Percentiles rank a stretch among this genome's conserved stretches.
Conservation (phyloP, 2,329 filamentous ascomycete genomes). For the Pseudocercospora macadamiae region DNA sequence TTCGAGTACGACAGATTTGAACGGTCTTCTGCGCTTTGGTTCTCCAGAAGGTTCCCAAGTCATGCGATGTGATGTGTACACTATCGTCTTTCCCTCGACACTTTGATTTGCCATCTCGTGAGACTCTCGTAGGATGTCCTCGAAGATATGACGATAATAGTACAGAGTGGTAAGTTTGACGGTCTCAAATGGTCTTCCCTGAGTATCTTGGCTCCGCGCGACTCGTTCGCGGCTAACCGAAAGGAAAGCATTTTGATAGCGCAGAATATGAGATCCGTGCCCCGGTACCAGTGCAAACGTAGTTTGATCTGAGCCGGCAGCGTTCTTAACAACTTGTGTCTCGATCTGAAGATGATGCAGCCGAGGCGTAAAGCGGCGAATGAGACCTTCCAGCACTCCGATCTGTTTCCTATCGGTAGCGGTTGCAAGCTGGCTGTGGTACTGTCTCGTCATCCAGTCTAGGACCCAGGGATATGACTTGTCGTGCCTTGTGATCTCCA, state of each 20-base stretch:
- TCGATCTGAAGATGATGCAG: constrained; percentile 68
- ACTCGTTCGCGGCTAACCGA: constrained; percentile 78
- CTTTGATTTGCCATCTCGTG: constrained; percentile 76
- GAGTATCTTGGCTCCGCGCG: constrained; percentile 79
- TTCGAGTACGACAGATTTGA: constrained; percentile 86
- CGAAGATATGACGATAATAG: constrained; percentile 84
- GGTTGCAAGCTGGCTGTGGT: constrained; percentile 45
- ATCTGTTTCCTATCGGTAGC: constrained; percentile 31
- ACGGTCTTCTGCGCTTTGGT: constrained; percentile 80
- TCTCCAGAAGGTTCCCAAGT: constrained; percentile 86
- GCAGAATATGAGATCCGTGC: constrained; percentile 84
- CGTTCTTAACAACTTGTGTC: constrained; percentile 63
- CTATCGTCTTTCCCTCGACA: constrained; percentile 88
- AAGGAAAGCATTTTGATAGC: constrained; percentile 85
- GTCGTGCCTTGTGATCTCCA: constrained; percentile 94
- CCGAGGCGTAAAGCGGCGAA: constrained; percentile 61
- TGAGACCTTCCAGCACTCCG: constrained; percentile 55
- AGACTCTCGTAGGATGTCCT: constrained; percentile 85
- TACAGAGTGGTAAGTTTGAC: constrained; percentile 91
- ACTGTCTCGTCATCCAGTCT: constrained; percentile 79
- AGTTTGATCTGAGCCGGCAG: constrained; percentile 71
- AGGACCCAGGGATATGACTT: constrained; percentile 92
- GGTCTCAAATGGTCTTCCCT: constrained; percentile 91
- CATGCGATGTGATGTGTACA: constrained; percentile 82
- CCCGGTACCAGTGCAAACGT: constrained; percentile 89